These are phyloP conservation scores for Penicillium sp. DNA, from an alignment of 2,329 filamentous ascomycete genomes.

Conservation along the genomic window DNA sequence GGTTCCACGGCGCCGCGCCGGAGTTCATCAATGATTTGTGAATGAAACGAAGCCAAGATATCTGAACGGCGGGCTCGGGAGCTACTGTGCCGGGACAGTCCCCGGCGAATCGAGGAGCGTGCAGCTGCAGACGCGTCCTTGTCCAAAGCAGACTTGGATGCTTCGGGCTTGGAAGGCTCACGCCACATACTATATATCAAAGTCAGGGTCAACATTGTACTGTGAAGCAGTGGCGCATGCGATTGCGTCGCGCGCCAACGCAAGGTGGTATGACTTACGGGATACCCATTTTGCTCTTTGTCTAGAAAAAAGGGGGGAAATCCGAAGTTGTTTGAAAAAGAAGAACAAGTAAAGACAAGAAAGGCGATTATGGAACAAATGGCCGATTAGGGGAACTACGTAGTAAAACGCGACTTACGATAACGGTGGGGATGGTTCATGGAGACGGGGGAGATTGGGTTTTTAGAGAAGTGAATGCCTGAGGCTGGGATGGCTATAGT, in stretches of 20 bases:
- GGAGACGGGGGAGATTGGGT: conserved; percentile 23
- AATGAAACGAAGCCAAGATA: conserved; percentile 29
- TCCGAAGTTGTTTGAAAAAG: not conserved
- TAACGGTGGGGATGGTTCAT: conserved; percentile 12
- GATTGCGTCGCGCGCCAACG: conserved; percentile 5
- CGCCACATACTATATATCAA: conserved; percentile 51
- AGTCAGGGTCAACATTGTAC: conserved; percentile 23
- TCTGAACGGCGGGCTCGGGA: conserved; percentile 30
- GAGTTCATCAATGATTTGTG: conserved; percentile 32
- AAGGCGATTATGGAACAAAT: not conserved
- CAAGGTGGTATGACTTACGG: conserved; percentile 36
- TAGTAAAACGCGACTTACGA: conserved; percentile 6
- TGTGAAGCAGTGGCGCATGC: conserved; percentile 17
- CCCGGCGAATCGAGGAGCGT: conserved; percentile 58
- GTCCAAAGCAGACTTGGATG: conserved; percentile 40
- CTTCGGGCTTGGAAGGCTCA: conserved; percentile 50
- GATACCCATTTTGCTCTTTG: conserved; percentile 37
- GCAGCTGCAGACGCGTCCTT: conserved; percentile 55
- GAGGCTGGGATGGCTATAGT: conserved; percentile 12
- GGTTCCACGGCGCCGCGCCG: conserved; percentile 25
- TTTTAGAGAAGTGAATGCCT: conserved; percentile 17
- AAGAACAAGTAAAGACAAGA: not conserved
- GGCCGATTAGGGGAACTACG: too few species aligned
- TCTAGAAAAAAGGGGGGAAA: conserved; percentile 6
- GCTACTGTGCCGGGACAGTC: conserved; percentile 27